Base-by-base conservation (phyloP, 78 protist species). In the Chrysochromulina parva region DNA sequence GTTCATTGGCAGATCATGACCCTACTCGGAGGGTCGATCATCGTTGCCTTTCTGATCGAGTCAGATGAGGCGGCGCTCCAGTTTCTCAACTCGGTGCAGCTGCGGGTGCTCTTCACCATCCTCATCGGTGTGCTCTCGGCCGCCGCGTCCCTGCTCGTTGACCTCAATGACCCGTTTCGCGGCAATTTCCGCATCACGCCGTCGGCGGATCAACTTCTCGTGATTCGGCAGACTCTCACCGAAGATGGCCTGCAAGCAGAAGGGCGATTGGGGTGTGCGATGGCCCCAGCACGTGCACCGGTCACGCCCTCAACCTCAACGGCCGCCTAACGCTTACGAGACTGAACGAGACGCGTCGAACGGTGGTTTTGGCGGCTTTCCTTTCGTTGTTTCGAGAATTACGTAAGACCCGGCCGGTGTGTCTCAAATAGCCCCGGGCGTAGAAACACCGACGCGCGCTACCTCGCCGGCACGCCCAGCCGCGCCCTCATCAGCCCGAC, bases 151-250 rank as follows among this genome's bases (percentile, higher is more conserved):
- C 4, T 78, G 22, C 17, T 7, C 62, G 16, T 24, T 48, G 86
- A 78, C 86, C 86, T 78, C 22, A 53, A 24, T 19, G 62, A 78
- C 62, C 86, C 86, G 17, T 78, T 78, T 47, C 57, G 86, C 2
- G 86, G 86, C 19, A 10, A 0, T 16, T 74, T 74, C 55, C 82
- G 82, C 6, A 74, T 74, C 82, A 74, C 82, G 50, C 57, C 57
- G 11, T 48, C 82, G 28, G 22, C 26, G 38, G 82, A 74, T 13
- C 82, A 74, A 55, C 50, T 74, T n/a, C 26, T 26, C n/a, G 2
- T 7, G 52, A 26, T 71, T 6, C 80, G 80, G 3, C 52, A 71
- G 3, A 16, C 3, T 4, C 4, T 71, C 52, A 16, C 5, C 28
- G n/a, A 65, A 20, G 24, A 19, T 38, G 38, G 38, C 38, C 38